These are phyloP conservation scores for Penicillium ucsense DNA, from an alignment of 495 filamentous ascomycete species.

Conservation along the genomic window DNA sequence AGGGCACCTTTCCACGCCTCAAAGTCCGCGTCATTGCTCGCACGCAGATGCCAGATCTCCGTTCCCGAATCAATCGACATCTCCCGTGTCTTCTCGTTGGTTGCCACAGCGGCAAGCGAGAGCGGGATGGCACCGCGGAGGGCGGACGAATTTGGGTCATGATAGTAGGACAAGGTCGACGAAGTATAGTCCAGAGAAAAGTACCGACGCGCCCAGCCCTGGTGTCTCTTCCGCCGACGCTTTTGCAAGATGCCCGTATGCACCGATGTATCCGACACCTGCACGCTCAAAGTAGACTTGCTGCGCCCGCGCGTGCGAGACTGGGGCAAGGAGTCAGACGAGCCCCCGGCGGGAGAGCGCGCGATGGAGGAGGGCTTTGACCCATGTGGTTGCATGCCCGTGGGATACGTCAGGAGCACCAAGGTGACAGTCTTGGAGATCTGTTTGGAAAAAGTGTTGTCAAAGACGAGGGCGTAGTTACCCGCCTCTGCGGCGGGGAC, in stretches of 20 bases:
- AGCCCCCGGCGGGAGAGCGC: conserved; percentile 24
- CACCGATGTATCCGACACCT: conserved; percentile 28
- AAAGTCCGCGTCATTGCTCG: conserved; percentile 74
- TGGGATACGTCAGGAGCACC: conserved; percentile 87
- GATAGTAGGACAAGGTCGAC: conserved; percentile 89
- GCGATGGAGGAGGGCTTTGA: conserved; percentile 32
- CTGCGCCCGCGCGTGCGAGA: conserved; percentile 23
- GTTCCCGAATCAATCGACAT: conserved; percentile 96
- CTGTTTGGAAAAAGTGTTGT: conserved; percentile 97
- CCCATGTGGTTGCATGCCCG: conserved; percentile 63
- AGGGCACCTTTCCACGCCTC: conserved; percentile 75
- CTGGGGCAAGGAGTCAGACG: conserved; percentile 25
- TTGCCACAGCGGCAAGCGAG: conserved; percentile 79
- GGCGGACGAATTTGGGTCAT: conserved; percentile 81
- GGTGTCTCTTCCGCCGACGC: conserved; percentile 81
- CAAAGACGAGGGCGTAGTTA: conserved; percentile 94
- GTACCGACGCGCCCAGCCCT: conserved; percentile 85
- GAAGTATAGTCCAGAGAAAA: conserved; percentile 91
- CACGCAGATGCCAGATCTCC: conserved; percentile 93
- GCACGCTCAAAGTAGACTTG: conserved; percentile 16
- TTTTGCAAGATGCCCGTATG: conserved; percentile 80
- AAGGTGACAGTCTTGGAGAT: conserved; percentile 90
- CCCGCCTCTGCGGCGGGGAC: conserved; percentile 63
- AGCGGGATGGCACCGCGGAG: conserved; percentile 87
- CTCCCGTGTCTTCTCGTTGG: conserved; percentile 75